Base-by-base conservation (phyloP, 2,329 filamentous ascomycete genomes). In the Aspergillus flavus region DNA sequence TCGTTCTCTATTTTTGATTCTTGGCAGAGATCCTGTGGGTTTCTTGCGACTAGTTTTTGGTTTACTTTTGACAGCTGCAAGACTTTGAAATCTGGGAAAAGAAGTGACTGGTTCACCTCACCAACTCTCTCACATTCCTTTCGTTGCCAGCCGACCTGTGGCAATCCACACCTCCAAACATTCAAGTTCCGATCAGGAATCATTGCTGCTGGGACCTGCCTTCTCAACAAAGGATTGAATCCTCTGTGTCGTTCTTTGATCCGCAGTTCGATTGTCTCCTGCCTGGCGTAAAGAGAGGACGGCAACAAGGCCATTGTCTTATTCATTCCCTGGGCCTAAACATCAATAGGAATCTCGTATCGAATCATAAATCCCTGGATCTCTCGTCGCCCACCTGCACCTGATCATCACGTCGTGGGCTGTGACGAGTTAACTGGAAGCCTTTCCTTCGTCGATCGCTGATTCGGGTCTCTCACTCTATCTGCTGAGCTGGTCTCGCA, bases 401-500 rank as follows among this genome's bases (percentile, higher is more conserved):
- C 46, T 39, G 55, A 39, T 11, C 57, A 41, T 55, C 52, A 52
- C 14, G 9, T 21, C 5, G 32, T 55, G n/a, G 32, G 6, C 30
- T 54, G 23, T 59, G 9, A 52, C 43, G 30, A 36, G 2, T 52
- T 43, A n/a, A 36, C 52, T 41, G 12, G 39, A 39, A 10, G 14
- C 14, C 53, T 3, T 45, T 59, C 34, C 50, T 30, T 46, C 21
- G 54, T 57, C 7, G 21, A 57, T 34, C 62, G 59, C 34, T 54
- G 59, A 57, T 21, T 45, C 64, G 64, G 34, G 48, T 34, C 30
- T 57, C 39, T 50, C 34, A 16, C 34, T 34, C 36, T 43, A 34
- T 59, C 43, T 36, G 36, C 54, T 64, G 73, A 76, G 75, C 75
- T 69, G 74, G 75, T 68, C 75, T 76, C 74, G 66, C 67, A 55